These are phyloP conservation scores for Fusarium annulatum DNA, from an alignment of 2,329 filamentous ascomycete species.

Conservation along the genomic window DNA sequence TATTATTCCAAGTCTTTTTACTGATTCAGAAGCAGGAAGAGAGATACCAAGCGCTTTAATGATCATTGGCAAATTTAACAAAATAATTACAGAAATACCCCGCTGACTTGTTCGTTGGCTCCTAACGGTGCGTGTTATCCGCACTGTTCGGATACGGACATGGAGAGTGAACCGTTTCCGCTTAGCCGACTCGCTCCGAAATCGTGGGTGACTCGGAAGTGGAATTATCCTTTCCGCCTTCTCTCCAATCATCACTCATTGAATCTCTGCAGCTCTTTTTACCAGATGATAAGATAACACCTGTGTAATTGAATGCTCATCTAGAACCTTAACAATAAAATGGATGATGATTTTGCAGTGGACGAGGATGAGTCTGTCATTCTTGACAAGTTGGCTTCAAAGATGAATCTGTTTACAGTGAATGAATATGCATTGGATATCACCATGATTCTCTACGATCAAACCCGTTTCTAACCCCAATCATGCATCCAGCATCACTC, in stretches of 20 bases:
- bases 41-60: fast-evolving
- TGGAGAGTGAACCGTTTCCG: neutral
- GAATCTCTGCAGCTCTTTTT: neutral
- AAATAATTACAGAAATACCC: neutral
- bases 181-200: neutral
- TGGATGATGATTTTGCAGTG: neutral
- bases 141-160: neutral
- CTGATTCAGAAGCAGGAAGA: fast-evolving
- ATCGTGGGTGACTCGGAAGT: neutral
- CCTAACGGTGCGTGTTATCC: neutral
- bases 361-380: neutral
- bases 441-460: neutral
- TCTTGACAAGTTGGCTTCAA: neutral
- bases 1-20: fast-evolving
- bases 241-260: neutral
- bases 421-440: too few relatives aligned
- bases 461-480: neutral
- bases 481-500: fast-evolving
- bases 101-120: neutral
- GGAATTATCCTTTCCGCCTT: neutral
- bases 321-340: too few relatives aligned
- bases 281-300: neutral
- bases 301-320: neutral
- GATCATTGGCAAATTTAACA: too few relatives aligned
- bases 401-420: neutral